phyloP scores from a whole-genome alignment of 306 rosid species.

The Astragalus glycyphyllos region DNA sequence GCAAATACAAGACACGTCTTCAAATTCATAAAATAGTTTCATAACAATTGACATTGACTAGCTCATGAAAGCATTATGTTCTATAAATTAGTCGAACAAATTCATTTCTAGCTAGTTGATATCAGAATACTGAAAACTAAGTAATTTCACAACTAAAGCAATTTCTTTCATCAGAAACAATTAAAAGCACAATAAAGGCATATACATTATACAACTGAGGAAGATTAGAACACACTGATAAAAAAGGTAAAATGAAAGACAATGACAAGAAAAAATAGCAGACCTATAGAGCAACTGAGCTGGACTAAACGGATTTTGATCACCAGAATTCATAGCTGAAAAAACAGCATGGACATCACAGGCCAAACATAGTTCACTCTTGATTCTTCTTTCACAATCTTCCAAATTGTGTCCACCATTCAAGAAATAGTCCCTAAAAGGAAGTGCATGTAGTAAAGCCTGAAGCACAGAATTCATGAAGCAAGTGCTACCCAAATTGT shows the following conservation, averaged over 20 bases:
- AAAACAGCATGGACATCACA: conserved; percentile 78
- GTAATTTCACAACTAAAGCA: conserved; percentile 43
- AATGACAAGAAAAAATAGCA: conserved; percentile 47
- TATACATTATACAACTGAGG: conserved; percentile 23
- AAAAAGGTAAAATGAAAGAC: conserved; percentile 31
- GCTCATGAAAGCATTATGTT: conserved; percentile 21
- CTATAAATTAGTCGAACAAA: conserved; percentile 13
- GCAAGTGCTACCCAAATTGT: conserved; percentile 84
- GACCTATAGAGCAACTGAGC: conserved; percentile 91
- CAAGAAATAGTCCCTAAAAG: conserved; percentile 76
- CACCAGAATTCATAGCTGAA: conserved; percentile 74
- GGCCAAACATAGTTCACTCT: conserved; percentile 66
- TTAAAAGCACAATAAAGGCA: conserved; percentile 40
- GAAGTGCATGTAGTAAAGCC: conserved; percentile 79
- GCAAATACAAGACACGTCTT: no score
- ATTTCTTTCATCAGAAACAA: conserved; percentile 5
- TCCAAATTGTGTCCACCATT: conserved; percentile 68
- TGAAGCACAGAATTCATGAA: conserved; percentile 94
- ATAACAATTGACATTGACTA: neutral
- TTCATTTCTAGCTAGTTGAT: conserved; percentile 28
- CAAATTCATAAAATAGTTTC: no score
- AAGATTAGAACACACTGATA: conserved; percentile 29
- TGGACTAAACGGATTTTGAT: conserved; percentile 81
- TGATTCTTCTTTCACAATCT: conserved; percentile 58
- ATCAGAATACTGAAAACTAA: conserved; percentile 38